Evolutionary conservation across 179 eudicot genomes (phyloP), one percentile per base, ranked within the genome.

Genomic region (Dionaea muscipula): DNA sequence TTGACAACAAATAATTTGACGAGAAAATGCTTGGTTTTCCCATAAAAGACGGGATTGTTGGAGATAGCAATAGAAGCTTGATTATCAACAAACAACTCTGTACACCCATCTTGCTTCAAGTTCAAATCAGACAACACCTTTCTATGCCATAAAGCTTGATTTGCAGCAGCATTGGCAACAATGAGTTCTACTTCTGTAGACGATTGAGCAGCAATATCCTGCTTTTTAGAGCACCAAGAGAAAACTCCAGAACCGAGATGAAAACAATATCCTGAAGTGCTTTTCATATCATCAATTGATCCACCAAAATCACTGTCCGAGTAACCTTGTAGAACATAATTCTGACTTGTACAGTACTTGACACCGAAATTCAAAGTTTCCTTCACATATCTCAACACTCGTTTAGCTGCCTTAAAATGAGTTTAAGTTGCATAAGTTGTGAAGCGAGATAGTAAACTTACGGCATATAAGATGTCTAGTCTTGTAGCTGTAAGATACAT

Each of bases 221-320:
- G 51, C 51, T 47, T 47, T 21, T 47, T 18, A 15, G 4, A 47
- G 25, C 1, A 16, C 51, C 51, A 47, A 15, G 51, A 47, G 25
- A 47, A 47, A 16, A 0, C 23, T 18, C 51, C 51, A 3, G 1
- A 12, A 3, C 26, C 26, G 18, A 18, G 14, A 2, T 6, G 5
- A 21, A 47, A 12, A n/a, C 46, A 35, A 16, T 36, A 48, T 0
- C 56, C 39, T 13, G 51, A 27, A n/a, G 54, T 59, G 16, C 54
- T 59, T 12, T 33, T 59, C 9, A 31, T 46, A 19, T 59, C 46
- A 35, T 49, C 31, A 9, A 33, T 6, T 18, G 39, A 47, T 18
- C 35, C 35, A 4, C 8, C 52, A 51, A 28, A 59, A 36, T 36
- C 64, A 18, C 64, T 38, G 20, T 60, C 37, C 7, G 41, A 44